Evolutionary conservation across 306 rosid species (phyloP).

Genomic region (Cicer pinnatifidum): DNA sequence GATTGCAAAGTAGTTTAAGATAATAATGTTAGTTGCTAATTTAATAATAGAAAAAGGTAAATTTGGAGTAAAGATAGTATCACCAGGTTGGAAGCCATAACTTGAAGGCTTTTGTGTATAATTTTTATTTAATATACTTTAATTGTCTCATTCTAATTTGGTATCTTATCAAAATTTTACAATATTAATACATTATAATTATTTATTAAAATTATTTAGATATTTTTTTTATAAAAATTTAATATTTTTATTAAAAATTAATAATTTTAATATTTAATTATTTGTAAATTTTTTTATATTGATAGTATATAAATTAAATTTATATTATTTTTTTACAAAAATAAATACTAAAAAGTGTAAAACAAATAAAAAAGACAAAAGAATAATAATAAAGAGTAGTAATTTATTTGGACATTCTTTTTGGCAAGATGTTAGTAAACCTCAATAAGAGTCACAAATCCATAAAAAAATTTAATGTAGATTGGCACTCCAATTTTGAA

Average conservation of each 20-base stretch:
- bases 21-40: slow-evolving; percentile 11
- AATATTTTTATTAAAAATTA: too few relatives aligned
- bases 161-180: too few relatives aligned
- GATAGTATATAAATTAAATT: too few relatives aligned
- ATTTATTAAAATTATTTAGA: too few relatives aligned
- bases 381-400: too few relatives aligned
- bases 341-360: too few relatives aligned
- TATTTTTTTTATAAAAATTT: too few relatives aligned
- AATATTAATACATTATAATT: too few relatives aligned
- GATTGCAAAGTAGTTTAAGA: slow-evolving; percentile 12
- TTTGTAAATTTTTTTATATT: too few relatives aligned
- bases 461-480: neutral
- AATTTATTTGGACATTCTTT: neutral
- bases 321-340: too few relatives aligned
- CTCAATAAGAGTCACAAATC: neutral
- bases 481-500: slow-evolving; percentile 42
- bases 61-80: slow-evolving; percentile 34
- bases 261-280: too few relatives aligned
- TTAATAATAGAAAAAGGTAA: neutral
- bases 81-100: slow-evolving; percentile 40
- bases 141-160: neutral
- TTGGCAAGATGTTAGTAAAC: neutral
- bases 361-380: too few relatives aligned
- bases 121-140: neutral
- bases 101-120: slow-evolving; percentile 4